Evolutionary conservation across 202 grass and related monocot genomes (phyloP).

Genomic region (Elaeis oleifera): DNA sequence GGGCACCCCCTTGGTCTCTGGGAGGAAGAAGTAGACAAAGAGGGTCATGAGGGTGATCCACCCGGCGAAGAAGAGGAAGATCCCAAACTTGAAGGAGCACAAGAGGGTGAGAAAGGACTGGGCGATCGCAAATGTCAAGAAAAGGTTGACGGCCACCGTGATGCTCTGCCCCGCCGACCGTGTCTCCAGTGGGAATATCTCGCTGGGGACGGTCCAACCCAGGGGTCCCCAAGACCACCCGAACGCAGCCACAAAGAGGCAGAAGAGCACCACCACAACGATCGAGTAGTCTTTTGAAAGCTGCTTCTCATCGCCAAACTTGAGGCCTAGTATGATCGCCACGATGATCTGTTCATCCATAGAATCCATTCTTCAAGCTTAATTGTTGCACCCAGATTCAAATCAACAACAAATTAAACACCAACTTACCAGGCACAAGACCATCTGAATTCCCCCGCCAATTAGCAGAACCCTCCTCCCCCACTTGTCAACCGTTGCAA

Average conservation of each 20-base stretch:
- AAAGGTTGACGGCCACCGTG: conserved; percentile 75
- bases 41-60: conserved; percentile 82
- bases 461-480: conserved; percentile 66
- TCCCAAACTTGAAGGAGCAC: conserved; percentile 79
- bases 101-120: conserved; percentile 76
- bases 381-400: no score
- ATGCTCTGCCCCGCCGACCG: conserved; percentile 94
- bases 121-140: conserved; percentile 77
- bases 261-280: conserved; percentile 66
- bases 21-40: conserved; percentile 67
- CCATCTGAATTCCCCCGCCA: conserved; percentile 67
- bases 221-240: conserved; percentile 91
- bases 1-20: conserved; percentile 92
- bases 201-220: conserved; percentile 90
- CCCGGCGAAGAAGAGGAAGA: conserved; percentile 83
- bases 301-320: conserved; percentile 67
- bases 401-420: not conserved
- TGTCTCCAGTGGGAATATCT: conserved; percentile 93
- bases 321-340: conserved; percentile 64
- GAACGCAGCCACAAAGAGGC: conserved; percentile 84
- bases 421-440: conserved; percentile 50
- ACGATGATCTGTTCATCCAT: conserved; percentile 45
- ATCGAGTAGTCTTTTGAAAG: conserved; percentile 67
- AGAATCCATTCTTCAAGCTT: no score
- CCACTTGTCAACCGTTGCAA: conserved; percentile 60